Conservation (phyloP, 192 early-diverging fungal species). For the Cetraspora pellucida region DNA sequence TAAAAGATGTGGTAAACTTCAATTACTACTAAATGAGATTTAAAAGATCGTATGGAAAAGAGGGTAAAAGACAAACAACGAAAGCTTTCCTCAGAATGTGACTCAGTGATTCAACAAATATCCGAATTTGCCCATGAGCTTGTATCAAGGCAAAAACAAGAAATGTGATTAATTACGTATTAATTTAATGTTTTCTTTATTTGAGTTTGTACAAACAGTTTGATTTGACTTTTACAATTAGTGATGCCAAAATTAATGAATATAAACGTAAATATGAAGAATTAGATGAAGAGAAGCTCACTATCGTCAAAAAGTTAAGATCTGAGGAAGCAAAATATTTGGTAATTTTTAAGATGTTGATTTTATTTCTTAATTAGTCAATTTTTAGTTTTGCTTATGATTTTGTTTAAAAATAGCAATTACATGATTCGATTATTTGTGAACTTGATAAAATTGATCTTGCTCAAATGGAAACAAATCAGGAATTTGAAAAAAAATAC, state of each 20-base stretch:
- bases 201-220: not conserved
- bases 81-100: slow-evolving; percentile 7
- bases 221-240: not conserved
- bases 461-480: slow-evolving; percentile 13
- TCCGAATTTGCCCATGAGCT: slow-evolving; percentile 5
- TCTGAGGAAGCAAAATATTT: slow-evolving; percentile 14
- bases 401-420: not conserved
- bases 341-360: slow-evolving; percentile 6
- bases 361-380: not conserved
- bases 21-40: not conserved
- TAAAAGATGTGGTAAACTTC: not conserved
- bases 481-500: slow-evolving; percentile 11
- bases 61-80: slow-evolving; percentile 21
- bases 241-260: slow-evolving; percentile 14
- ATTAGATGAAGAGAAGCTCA: slow-evolving; percentile 11
- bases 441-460: slow-evolving; percentile 7
- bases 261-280: slow-evolving; percentile 15
- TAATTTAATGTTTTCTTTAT: not conserved
- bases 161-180: not conserved
- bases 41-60: slow-evolving; percentile 18
- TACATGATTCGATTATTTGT: slow-evolving; percentile 3
- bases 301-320: slow-evolving; percentile 24
- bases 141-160: slow-evolving; percentile 5
- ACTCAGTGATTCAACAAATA: slow-evolving; percentile 15
- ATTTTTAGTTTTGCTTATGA: not conserved